Conservation (phyloP, 208 protist species). For the Endotrypanum monterogeii region DNA sequence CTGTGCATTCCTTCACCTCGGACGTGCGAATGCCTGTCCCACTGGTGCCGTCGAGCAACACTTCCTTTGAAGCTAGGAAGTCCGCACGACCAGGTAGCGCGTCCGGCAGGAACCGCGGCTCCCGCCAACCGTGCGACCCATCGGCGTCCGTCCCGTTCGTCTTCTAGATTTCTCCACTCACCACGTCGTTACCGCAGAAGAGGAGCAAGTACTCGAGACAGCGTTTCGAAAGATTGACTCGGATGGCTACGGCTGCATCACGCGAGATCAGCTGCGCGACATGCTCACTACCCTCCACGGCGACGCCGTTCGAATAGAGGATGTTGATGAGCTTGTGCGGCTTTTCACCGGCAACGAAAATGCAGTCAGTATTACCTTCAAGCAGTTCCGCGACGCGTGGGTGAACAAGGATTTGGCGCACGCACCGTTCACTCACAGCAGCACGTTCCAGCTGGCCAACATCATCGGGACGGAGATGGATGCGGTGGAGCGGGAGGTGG, state of each 20-base stretch:
- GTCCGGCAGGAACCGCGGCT: neutral
- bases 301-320: constrained; percentile 47
- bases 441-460: constrained; percentile 82
- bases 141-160: constrained; percentile 32
- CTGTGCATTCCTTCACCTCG: neutral
- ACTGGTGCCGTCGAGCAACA: neutral
- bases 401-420: constrained; percentile 78
- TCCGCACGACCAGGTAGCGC: constrained; percentile 4
- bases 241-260: constrained; percentile 81
- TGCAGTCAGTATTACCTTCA: constrained; percentile 64
- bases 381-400: constrained; percentile 88
- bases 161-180: constrained; percentile 61
- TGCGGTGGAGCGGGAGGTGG: constrained; percentile 69
- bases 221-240: constrained; percentile 84
- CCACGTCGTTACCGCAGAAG: constrained; percentile 55
- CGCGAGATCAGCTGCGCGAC: constrained; percentile 83
- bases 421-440: constrained; percentile 51
- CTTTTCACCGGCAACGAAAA: constrained; percentile 73
- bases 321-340: constrained; percentile 72
- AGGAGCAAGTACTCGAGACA: constrained; percentile 66
- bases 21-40: neutral
- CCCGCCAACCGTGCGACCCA: constrained; percentile 2
- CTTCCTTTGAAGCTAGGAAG: neutral
- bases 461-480: constrained; percentile 81
- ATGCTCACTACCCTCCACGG: constrained; percentile 81